A percentile compares a stretch with the other conserved stretches of the same genome.
These are phyloP conservation scores for Colletotrichum sp. DNA, from an alignment of 2,329 filamentous ascomycete species.

Conservation along the genomic window DNA sequence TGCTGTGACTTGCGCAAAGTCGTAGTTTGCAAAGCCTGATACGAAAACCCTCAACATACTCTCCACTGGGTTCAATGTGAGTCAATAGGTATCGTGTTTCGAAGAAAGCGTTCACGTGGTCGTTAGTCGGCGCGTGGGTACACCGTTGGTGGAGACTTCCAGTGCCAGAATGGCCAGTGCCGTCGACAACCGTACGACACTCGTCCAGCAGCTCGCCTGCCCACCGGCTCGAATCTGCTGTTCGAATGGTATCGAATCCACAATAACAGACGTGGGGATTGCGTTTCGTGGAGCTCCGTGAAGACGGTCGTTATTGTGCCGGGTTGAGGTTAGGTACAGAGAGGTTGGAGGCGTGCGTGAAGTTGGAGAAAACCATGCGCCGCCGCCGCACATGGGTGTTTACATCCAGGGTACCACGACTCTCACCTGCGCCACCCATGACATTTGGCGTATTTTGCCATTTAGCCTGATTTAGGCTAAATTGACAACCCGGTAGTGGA, in stretches of 20 bases:
- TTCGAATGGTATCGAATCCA: neutral
- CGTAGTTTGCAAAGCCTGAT: neutral
- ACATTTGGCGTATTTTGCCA: constrained; percentile 1
- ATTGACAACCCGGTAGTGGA: neutral
- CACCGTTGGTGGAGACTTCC: neutral
- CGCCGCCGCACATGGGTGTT: neutral
- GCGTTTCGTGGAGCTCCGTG: neutral
- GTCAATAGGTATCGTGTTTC: neutral
- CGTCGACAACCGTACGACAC: neutral
- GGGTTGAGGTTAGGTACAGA: neutral
- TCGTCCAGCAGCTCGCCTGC: neutral
- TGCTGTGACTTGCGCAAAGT: neutral
- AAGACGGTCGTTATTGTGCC: neutral
- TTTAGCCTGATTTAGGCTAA: constrained; percentile 19
- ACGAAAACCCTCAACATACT: neutral
- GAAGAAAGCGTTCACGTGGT: neutral
- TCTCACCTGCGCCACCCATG: neutral
- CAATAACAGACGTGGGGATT: neutral
- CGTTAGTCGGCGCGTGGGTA: neutral
- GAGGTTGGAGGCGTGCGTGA: neutral
- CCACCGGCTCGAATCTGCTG: neutral
- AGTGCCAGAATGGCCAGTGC: neutral
- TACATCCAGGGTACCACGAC: neutral
- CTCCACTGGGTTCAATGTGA: neutral
- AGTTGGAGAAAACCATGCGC: neutral